phyloP scores from a whole-genome alignment of 768 basidiomycete species.

The Mycena belliarum region DNA sequence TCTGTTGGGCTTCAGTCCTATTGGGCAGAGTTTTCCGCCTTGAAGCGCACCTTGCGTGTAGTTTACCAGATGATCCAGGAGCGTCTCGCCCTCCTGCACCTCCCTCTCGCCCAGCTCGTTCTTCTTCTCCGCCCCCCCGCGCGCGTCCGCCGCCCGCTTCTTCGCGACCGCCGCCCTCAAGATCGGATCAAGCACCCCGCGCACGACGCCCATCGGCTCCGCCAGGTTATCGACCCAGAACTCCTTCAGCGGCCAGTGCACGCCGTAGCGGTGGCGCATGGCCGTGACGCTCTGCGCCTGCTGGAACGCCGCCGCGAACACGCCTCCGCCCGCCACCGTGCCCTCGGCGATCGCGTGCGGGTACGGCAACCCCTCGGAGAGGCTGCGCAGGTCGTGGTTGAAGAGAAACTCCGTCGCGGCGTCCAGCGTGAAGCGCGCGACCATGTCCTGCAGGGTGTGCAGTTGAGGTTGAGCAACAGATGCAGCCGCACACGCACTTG shows the following conservation, averaged over 20 bases:
- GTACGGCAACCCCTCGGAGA: slow-evolving; percentile 50
- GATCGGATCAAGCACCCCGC: slow-evolving; percentile 55
- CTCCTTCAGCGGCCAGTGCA: slow-evolving; percentile 53
- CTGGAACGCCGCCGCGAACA: slow-evolving; percentile 51
- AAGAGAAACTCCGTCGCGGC: slow-evolving; percentile 62
- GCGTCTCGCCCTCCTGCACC: slow-evolving; percentile 44
- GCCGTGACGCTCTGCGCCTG: slow-evolving; percentile 46
- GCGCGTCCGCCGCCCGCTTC: slow-evolving; percentile 27
- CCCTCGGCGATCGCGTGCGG: slow-evolving; percentile 27
- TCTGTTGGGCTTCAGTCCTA: slow-evolving; percentile 27
- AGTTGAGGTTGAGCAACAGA: no score
- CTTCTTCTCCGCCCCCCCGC: slow-evolving; percentile 15
- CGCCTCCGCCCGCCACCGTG: slow-evolving; percentile 4
- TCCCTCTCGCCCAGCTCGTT: slow-evolving; percentile 31
- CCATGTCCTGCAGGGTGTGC: slow-evolving; percentile 39
- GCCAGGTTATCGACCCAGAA: slow-evolving; percentile 50
- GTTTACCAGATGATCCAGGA: slow-evolving; percentile 56
- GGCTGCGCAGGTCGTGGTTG: slow-evolving; percentile 46
- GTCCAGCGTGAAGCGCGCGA: slow-evolving; percentile 60
- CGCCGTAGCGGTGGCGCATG: slow-evolving; percentile 40
- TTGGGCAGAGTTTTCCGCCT: no score
- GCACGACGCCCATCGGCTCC: slow-evolving; percentile 47
- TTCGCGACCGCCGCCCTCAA: slow-evolving; percentile 46
- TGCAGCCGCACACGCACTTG: slow-evolving; percentile 40
- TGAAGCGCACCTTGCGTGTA: slow-evolving; percentile 47